phyloP scores from a whole-genome alignment of 805 yeast genomes.

The Maudiozyma barnettii region DNA sequence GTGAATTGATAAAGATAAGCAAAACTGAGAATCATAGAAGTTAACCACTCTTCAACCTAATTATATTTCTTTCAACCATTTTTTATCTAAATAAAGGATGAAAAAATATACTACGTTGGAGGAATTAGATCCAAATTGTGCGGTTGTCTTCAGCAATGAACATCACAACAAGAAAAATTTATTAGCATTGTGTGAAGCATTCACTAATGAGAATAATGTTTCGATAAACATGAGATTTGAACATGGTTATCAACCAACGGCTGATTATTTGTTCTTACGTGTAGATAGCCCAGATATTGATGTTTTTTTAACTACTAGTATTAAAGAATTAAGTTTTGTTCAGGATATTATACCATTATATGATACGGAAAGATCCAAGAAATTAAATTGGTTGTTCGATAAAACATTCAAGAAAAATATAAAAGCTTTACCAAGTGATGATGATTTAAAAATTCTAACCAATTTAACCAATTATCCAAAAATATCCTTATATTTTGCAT shows the following conservation, averaged over 20 bases:
- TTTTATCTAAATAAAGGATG: neutral
- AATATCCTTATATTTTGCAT: slow-evolving; percentile 66
- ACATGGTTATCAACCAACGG: slow-evolving; percentile 15
- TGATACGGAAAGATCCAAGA: slow-evolving; percentile 5
- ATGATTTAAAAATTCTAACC: slow-evolving; percentile 30
- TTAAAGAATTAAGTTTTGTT: slow-evolving; percentile 2
- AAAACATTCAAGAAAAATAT: slow-evolving; percentile 1
- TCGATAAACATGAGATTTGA: slow-evolving; percentile 9
- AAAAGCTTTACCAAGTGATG: slow-evolving; percentile 8
- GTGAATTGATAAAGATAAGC: no score
- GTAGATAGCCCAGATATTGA: slow-evolving; percentile 6
- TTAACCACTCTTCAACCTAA: no score
- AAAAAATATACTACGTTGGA: slow-evolving; percentile 5
- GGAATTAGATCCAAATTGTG: slow-evolving; percentile 24
- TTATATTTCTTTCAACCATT: no score
- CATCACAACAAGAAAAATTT: slow-evolving; percentile 13
- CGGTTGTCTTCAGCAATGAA: slow-evolving; percentile 8
- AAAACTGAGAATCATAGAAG: no score
- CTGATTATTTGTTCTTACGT: slow-evolving; percentile 15
- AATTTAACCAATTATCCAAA: slow-evolving; percentile 23
- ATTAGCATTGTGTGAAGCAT: slow-evolving; percentile 13
- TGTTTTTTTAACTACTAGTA: neutral
- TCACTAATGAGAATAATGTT: neutral
- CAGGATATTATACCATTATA: slow-evolving; percentile 6
- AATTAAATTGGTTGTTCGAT: slow-evolving; percentile 1